Evolutionary conservation across 331 rosid genomes (phyloP), one percentile per base, ranked within the genome.

Genomic region (Rosa hybrid): DNA sequence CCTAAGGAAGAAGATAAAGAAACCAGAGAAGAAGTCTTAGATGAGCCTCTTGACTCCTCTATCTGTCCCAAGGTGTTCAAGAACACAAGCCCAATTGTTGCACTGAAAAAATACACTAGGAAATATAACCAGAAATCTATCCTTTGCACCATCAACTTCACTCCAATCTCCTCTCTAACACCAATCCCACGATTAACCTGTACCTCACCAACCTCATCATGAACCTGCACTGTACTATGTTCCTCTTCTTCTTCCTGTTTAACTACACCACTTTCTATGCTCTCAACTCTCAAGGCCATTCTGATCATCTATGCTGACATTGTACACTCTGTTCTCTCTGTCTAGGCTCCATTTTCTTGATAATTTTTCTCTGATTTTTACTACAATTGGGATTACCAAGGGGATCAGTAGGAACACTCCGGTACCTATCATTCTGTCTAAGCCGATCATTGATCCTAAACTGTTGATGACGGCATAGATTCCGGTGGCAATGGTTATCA

Each of bases 41-140:
- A 84, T 41, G 81, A 85, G 45, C 92, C 92, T 2, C 98, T 78
- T 14, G 98, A 95, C 80, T 95, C 98, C 2, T 90, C 91, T 60
- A 95, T 92, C 70, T 95, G 98, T 23, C 99, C 99, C 86, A 95
- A 78, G 82, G 93, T 95, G 83, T 95, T 95, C 34, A 93, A 84
- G 83, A 84, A 95, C 30, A 88, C 99, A 46, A 95, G 77, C 21
- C 99, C 98, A 68, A 95, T 57, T 6, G 99, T 92, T 72, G 96
- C 97, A 77, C 98, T 89, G 12, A 74, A 91, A 3, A 91, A 85
- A 20, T 95, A 95, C 0, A 88, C 90, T 1, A 79, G 79, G 77
- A 91, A 89, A 81, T 95, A 90, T 48, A 95, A 64, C 99, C 99
- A 95, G 72, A 95, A 95, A 69, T 95, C 90, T 4, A 89, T 21